Evolutionary conservation across 345 rosid genomes (phyloP).

Genomic region (Eucalyptus decipiens): DNA sequence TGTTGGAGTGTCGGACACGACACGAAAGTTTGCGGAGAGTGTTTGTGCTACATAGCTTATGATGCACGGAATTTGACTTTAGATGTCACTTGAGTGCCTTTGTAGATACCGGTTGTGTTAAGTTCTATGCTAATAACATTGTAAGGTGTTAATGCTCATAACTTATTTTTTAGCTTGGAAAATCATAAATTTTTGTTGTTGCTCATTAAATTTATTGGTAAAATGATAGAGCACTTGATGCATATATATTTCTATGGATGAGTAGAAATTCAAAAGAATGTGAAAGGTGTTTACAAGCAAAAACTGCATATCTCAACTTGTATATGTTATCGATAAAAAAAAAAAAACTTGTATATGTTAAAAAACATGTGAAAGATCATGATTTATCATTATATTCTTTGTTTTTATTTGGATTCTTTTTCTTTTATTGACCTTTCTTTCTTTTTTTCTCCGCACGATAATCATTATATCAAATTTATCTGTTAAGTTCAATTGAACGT

Average conservation of each 20-base stretch:
- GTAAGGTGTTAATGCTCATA: neutral
- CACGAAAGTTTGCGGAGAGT: no score
- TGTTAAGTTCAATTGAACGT: neutral
- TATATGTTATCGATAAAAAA: no score
- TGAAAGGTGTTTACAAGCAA: neutral
- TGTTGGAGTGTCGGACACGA: no score
- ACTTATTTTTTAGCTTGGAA: neutral
- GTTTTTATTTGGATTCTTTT: neutral
- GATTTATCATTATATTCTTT: neutral
- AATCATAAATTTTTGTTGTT: neutral
- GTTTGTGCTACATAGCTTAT: no score
- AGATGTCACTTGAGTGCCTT: neutral
- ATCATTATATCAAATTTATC: rapidly evolving
- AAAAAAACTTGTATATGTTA: neutral
- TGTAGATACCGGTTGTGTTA: neutral
- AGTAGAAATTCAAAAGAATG: rapidly evolving
- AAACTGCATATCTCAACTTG: rapidly evolving
- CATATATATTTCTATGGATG: neutral
- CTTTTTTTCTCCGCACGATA: rapidly evolving
- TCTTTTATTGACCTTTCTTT: neutral
- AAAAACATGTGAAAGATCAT: neutral
- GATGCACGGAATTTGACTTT: neutral
- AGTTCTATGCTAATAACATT: neutral
- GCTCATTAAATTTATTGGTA: neutral
- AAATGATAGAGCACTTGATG: neutral